Evolutionary conservation across 2,329 filamentous ascomycete genomes (phyloP).

Genomic region (Biscogniauxia sp.): DNA sequence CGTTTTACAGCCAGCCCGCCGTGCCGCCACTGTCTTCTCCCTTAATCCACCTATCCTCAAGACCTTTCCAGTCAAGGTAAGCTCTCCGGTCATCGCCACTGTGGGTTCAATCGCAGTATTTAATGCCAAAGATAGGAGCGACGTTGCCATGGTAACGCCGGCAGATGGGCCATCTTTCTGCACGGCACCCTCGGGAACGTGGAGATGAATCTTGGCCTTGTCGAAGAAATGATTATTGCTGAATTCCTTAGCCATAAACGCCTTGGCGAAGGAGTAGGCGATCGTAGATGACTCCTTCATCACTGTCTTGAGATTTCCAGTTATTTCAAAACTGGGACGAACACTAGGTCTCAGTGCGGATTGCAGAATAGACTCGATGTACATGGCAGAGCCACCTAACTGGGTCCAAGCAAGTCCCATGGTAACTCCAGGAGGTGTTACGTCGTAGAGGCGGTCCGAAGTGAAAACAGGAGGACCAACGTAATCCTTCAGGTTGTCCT

Average conservation of each 20-base stretch:
- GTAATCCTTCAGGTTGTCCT: constrained; percentile 92
- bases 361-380: constrained; percentile 95
- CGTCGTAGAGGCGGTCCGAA: constrained; percentile 90
- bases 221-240: constrained; percentile 94
- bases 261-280: constrained; percentile 94
- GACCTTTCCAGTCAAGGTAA: constrained; percentile 96
- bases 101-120: constrained; percentile 76
- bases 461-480: constrained; percentile 95
- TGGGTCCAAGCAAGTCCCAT: constrained; percentile 99
- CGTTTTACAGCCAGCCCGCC: constrained; percentile 86
- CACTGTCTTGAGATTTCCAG: constrained; percentile 89
- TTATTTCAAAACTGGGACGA: constrained; percentile 80
- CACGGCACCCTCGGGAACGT: constrained; percentile 94
- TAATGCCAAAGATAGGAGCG: constrained; percentile 79
- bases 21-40: constrained; percentile 95
- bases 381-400: constrained; percentile 93
- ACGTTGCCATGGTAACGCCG: constrained; percentile 98
- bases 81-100: constrained; percentile 95
- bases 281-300: constrained; percentile 98
- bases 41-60: constrained; percentile 88
- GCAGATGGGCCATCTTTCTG: constrained; percentile 92
- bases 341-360: constrained; percentile 72
- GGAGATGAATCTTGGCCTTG: constrained; percentile 89
- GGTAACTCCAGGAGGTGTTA: constrained; percentile 87
- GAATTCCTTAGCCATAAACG: constrained; percentile 79